Evolutionary conservation across 1,284 basidiomycete genomes (phyloP).

Genomic region (Fomitopsis betulina): DNA sequence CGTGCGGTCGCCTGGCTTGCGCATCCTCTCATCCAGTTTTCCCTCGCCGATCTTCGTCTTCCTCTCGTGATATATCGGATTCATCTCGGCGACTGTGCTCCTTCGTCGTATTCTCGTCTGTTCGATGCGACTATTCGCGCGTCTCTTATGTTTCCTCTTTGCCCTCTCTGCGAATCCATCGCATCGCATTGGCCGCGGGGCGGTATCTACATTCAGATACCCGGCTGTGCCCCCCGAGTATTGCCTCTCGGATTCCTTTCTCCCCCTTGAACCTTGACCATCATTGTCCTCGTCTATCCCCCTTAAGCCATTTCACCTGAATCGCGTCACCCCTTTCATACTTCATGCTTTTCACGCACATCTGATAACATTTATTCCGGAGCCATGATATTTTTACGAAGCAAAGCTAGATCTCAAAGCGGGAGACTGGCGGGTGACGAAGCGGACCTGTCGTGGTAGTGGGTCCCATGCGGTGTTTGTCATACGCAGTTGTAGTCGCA

Average conservation of each 20-base stretch:
- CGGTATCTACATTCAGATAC: not conserved
- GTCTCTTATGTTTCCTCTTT: not conserved
- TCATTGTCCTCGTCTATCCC: not conserved
- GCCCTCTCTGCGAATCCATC: not conserved
- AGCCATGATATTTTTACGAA: conserved; percentile 4
- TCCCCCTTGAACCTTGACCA: not conserved
- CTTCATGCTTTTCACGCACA: not conserved
- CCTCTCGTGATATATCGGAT: not conserved
- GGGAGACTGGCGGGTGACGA: not conserved
- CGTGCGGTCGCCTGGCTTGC: not conserved
- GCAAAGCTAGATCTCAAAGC: not conserved
- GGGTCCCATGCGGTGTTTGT: not conserved
- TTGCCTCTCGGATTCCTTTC: not conserved
- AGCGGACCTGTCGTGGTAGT: not conserved
- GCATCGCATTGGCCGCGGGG: conserved; percentile 1
- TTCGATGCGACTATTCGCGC: not conserved
- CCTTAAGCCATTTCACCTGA: not conserved
- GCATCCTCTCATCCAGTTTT: not conserved
- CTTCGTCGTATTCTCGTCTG: not conserved
- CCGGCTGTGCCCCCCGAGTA: not conserved
- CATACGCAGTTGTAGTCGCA: not conserved
- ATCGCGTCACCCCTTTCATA: not conserved
- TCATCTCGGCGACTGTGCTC: not conserved
- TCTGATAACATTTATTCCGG: not conserved
- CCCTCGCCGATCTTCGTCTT: not conserved